A percentile compares a stretch with the other conserved stretches of the same genome.
Evolutionary conservation across 2,329 filamentous ascomycete species (phyloP).

Genomic region (Magnaporthiopsis incrustans): DNA sequence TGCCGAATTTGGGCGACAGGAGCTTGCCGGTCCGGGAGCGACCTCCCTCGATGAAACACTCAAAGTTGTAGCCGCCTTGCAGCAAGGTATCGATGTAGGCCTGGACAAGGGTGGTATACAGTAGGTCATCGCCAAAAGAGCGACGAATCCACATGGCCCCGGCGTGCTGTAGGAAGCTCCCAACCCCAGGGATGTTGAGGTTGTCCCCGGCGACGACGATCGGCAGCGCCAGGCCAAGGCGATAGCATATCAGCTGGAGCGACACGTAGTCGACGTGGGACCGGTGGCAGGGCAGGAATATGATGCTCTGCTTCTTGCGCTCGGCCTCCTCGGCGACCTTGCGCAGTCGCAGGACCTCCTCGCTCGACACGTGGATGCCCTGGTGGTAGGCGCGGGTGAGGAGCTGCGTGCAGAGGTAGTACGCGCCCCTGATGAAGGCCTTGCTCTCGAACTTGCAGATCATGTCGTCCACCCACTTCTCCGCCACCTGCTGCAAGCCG

Average conservation of each 20-base stretch:
- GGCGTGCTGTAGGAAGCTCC: slow-evolving; percentile 87
- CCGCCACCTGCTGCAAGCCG: slow-evolving; percentile 71
- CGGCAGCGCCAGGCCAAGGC: slow-evolving; percentile 78
- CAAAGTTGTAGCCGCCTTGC: slow-evolving; percentile 86
- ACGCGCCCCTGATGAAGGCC: slow-evolving; percentile 82
- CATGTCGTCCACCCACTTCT: slow-evolving; percentile 86
- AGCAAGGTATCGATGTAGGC: slow-evolving; percentile 90
- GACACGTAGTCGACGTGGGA: slow-evolving; percentile 97
- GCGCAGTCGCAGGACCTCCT: slow-evolving; percentile 78
- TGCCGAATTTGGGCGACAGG: slow-evolving; percentile 89
- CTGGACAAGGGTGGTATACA: slow-evolving; percentile 91
- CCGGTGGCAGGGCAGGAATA: slow-evolving; percentile 90
- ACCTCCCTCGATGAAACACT: slow-evolving; percentile 96
- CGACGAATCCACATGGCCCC: slow-evolving; percentile 95
- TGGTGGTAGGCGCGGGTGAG: slow-evolving; percentile 92
- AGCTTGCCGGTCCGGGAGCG: slow-evolving; percentile 90
- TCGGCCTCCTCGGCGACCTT: slow-evolving; percentile 76
- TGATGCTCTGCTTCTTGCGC: slow-evolving; percentile 85
- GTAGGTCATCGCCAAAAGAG: slow-evolving; percentile 82
- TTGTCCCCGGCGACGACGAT: slow-evolving; percentile 95
- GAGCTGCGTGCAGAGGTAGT: slow-evolving; percentile 82
- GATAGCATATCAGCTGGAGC: slow-evolving; percentile 90
- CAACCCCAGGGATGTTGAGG: slow-evolving; percentile 85
- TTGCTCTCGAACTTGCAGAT: slow-evolving; percentile 99
- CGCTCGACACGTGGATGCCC: slow-evolving; percentile 91